These are phyloP conservation scores for Chiua sp. DNA, from an alignment of 1,284 basidiomycete genomes.

Conservation along the genomic window DNA sequence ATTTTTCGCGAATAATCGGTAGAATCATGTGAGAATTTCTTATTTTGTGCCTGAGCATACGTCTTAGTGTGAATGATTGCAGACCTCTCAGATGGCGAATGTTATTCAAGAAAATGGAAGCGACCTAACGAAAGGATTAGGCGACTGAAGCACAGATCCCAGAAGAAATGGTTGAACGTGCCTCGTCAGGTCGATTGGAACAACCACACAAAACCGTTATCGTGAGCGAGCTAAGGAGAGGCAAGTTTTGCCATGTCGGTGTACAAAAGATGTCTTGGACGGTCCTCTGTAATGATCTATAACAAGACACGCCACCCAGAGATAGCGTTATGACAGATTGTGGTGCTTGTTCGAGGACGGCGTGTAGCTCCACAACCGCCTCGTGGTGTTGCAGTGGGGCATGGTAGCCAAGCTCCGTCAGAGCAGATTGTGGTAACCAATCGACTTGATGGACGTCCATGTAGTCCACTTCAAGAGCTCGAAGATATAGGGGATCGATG, in stretches of 20 bases:
- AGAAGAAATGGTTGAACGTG: neutral
- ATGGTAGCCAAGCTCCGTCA: neutral
- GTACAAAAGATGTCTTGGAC: neutral
- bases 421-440: neutral
- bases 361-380: too few relatives aligned
- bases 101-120: neutral
- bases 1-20: neutral
- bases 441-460: neutral
- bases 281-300: neutral
- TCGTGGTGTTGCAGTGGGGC: too few relatives aligned
- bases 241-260: neutral
- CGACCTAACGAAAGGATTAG: neutral
- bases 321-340: neutral
- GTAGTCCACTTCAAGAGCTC: neutral
- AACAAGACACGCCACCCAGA: neutral
- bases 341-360: neutral
- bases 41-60: rapidly evolving
- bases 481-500: neutral
- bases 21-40: neutral
- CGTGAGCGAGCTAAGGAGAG: neutral
- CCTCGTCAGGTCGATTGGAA: too few relatives aligned
- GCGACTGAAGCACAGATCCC: neutral
- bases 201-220: neutral
- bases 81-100: too few relatives aligned
- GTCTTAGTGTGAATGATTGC: too few relatives aligned